Conservation (phyloP, 331 rosid genomes). For the Erythrophleum ivorense region DNA sequence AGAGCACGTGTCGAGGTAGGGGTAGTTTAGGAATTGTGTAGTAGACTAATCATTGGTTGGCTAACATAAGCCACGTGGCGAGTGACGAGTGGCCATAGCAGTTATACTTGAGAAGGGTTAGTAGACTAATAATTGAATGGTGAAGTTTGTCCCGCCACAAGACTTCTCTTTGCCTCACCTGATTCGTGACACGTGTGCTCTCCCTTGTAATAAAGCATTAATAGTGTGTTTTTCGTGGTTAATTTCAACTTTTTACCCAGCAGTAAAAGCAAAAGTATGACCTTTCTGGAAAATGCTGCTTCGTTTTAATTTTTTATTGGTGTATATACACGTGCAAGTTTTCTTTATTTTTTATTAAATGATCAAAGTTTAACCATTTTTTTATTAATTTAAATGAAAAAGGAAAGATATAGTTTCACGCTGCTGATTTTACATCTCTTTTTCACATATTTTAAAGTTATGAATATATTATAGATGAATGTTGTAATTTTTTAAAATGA, state of each 20-base stretch:
- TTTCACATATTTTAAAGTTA: no score
- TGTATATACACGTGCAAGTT: background rate
- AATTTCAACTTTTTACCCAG: background rate
- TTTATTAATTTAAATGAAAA: no score
- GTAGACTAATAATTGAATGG: background rate
- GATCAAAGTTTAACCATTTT: no score
- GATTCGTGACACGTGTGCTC: constrained; percentile 26
- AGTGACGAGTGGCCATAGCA: background rate
- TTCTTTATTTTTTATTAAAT: background rate
- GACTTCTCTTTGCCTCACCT: background rate
- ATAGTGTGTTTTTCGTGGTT: background rate
- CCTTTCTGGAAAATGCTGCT: background rate
- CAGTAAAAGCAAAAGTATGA: background rate
- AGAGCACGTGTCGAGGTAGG: constrained; percentile 33
- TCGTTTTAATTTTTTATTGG: background rate
- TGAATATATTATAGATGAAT: no score
- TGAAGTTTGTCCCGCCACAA: constrained; percentile 8
- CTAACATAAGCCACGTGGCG: constrained; percentile 17
- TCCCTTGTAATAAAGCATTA: background rate
- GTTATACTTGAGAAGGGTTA: constrained; percentile 16
- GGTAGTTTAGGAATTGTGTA: constrained; percentile 36
- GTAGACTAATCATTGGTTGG: constrained; percentile 41
- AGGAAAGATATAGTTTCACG: no score
- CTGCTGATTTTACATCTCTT: no score
- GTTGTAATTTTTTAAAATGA: no score